Percentiles rank a stretch among this genome's conserved stretches.
These are phyloP conservation scores for Gomphus sp. DNA, from an alignment of 1,284 basidiomycete species.

Conservation along the genomic window DNA sequence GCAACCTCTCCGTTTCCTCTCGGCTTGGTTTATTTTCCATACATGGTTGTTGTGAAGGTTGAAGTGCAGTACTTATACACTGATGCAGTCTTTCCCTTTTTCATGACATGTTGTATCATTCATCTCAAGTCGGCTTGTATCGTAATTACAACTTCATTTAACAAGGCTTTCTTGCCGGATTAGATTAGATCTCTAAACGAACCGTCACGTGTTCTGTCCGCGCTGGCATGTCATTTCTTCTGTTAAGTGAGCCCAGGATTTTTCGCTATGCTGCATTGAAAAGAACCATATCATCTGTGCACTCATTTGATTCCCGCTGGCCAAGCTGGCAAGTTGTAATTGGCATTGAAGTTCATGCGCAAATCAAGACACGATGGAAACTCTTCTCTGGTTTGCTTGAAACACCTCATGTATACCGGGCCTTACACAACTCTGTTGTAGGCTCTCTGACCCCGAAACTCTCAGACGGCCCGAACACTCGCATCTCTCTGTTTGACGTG, in stretches of 20 bases:
- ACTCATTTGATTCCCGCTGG: slow-evolving; percentile 24
- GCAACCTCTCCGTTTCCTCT: not conserved
- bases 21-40: slow-evolving; percentile 4
- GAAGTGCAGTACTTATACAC: not conserved
- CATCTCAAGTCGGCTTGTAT: not conserved
- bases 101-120: slow-evolving; percentile 3
- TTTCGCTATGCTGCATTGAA: not conserved
- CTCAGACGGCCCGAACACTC: slow-evolving; percentile 55
- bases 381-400: slow-evolving; percentile 70
- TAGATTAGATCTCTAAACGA: not conserved
- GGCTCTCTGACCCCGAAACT: slow-evolving; percentile 44
- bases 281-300: not conserved
- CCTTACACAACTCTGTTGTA: slow-evolving; percentile 18
- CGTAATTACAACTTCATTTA: slow-evolving; percentile 1
- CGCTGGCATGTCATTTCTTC: not conserved
- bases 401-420: not conserved
- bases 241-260: not conserved
- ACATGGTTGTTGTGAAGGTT: not conserved
- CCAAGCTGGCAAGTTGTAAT: slow-evolving; percentile 80
- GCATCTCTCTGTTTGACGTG: slow-evolving; percentile 80
- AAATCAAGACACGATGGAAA: slow-evolving; percentile 82
- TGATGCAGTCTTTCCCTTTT: not conserved
- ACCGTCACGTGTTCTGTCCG: not conserved
- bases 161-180: not conserved
- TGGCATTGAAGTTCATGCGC: slow-evolving; percentile 94